These are phyloP conservation scores for Paraglomus brasilianum DNA, from an alignment of 192 early-diverging fungal species.

Conservation along the genomic window DNA sequence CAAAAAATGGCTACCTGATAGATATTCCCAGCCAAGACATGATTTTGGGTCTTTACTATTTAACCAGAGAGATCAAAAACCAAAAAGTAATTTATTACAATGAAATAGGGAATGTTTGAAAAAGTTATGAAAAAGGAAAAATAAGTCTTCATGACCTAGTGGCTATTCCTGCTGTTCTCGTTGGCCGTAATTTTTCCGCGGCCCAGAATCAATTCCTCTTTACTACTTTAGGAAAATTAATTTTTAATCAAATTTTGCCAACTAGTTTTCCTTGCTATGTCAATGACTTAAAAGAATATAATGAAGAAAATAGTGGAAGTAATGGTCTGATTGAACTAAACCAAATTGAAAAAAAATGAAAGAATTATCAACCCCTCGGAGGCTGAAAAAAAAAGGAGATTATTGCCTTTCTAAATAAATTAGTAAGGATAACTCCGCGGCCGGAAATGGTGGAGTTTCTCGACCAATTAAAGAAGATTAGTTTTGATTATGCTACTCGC, in stretches of 20 bases:
- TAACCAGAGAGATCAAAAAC: background rate
- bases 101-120: conserved; percentile 1
- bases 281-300: conserved; percentile 5
- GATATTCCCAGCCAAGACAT: conserved; percentile 10
- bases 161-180: background rate
- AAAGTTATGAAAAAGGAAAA: background rate
- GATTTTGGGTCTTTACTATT: conserved; percentile 22
- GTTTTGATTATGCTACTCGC: conserved; percentile 2
- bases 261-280: conserved; percentile 16
- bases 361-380: background rate
- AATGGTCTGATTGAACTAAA: background rate
- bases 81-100: background rate
- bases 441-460: conserved; percentile 16
- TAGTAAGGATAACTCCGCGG: conserved; percentile 10
- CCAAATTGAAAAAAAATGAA: conserved; percentile 15
- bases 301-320: background rate
- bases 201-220: conserved; percentile 5
- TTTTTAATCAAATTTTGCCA: conserved; percentile 19
- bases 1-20: conserved; percentile 23
- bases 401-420: conserved; percentile 3
- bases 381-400: conserved; percentile 25
- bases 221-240: conserved; percentile 5
- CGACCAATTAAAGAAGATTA: conserved; percentile 8
- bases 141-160: background rate
- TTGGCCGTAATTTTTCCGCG: background rate